phyloP scores from a whole-genome alignment of 257 asterid genomes.

The Salvia hispanica region DNA sequence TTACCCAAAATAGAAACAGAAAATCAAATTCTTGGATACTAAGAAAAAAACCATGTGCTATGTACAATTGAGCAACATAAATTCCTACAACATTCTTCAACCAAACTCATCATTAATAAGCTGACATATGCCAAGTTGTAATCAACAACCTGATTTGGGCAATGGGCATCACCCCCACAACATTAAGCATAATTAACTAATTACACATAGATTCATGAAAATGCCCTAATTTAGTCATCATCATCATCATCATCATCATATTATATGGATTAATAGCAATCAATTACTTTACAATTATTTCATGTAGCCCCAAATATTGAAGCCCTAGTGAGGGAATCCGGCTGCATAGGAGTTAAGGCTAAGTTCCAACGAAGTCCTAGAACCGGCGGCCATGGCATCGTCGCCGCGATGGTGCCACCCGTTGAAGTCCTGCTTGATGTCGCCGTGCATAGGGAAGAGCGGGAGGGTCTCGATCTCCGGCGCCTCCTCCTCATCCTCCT shows the following conservation, averaged over 20 bases:
- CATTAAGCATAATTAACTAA: slow-evolving; percentile 22
- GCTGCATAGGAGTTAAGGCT: slow-evolving; percentile 70
- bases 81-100: slow-evolving; percentile 20
- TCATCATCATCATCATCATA: background rate
- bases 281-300: slow-evolving; percentile 32
- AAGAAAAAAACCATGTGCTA: slow-evolving; percentile 1
- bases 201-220: slow-evolving; percentile 18
- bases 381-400: slow-evolving; percentile 24
- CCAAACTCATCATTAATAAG: slow-evolving; percentile 23
- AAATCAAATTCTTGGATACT: slow-evolving; percentile 16
- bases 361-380: slow-evolving; percentile 81
- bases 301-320: slow-evolving; percentile 25
- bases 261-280: slow-evolving; percentile 3
- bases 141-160: slow-evolving; percentile 2
- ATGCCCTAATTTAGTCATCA: slow-evolving; percentile 13
- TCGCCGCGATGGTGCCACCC: slow-evolving; percentile 39
- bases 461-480: slow-evolving; percentile 75
- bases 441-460: slow-evolving; percentile 86
- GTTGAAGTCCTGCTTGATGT: slow-evolving; percentile 36
- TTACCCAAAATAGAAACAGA: slow-evolving; percentile 15
- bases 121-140: slow-evolving; percentile 7
- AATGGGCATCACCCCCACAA: slow-evolving; percentile 19
- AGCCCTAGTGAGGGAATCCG: slow-evolving; percentile 34
- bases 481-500: slow-evolving; percentile 35
- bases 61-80: background rate